Conservation (phyloP, 2,329 filamentous ascomycete species). For the Pseudogymnoascus sp. region DNA sequence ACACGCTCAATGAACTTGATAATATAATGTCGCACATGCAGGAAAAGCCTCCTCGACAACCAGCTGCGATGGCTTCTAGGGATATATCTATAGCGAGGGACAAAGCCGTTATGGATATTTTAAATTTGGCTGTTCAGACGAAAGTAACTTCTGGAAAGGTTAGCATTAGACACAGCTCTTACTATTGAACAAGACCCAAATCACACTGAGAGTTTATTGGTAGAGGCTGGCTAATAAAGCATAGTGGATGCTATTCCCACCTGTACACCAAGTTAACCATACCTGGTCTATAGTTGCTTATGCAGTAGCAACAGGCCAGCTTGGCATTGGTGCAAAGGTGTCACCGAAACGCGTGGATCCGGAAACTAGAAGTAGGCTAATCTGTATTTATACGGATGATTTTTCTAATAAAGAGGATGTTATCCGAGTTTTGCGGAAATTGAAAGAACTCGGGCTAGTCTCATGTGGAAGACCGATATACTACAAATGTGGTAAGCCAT, state of each 20-base stretch:
- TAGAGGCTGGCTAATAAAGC: background rate
- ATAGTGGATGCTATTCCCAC: slow-evolving; percentile 68
- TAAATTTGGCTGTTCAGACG: slow-evolving; percentile 49
- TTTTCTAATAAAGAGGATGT: slow-evolving; percentile 64
- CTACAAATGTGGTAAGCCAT: slow-evolving; percentile 50
- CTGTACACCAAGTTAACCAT: slow-evolving; percentile 44
- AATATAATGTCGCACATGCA: slow-evolving; percentile 40
- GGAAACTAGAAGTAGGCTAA: slow-evolving; percentile 42
- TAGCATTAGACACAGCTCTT: slow-evolving; percentile 6
- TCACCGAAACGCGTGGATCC: slow-evolving; percentile 43
- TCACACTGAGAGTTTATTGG: background rate
- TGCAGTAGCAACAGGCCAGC: slow-evolving; percentile 57
- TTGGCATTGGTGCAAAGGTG: slow-evolving; percentile 68
- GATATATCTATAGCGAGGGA: slow-evolving; percentile 28
- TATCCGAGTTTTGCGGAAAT: slow-evolving; percentile 51
- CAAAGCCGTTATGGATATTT: slow-evolving; percentile 45
- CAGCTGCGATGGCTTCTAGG: slow-evolving; percentile 16
- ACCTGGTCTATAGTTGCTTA: slow-evolving; percentile 59
- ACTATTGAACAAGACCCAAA: background rate
- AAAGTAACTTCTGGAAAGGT: slow-evolving; percentile 60
- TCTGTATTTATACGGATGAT: slow-evolving; percentile 72
- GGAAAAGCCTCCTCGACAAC: slow-evolving; percentile 29
- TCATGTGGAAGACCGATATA: slow-evolving; percentile 49
- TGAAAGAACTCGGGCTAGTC: slow-evolving; percentile 56
- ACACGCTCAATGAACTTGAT: slow-evolving; percentile 26